Evolutionary conservation across 805 yeast genomes (phyloP), one percentile per base, ranked within the genome.

Genomic region (Metschnikowia reukaufii): DNA sequence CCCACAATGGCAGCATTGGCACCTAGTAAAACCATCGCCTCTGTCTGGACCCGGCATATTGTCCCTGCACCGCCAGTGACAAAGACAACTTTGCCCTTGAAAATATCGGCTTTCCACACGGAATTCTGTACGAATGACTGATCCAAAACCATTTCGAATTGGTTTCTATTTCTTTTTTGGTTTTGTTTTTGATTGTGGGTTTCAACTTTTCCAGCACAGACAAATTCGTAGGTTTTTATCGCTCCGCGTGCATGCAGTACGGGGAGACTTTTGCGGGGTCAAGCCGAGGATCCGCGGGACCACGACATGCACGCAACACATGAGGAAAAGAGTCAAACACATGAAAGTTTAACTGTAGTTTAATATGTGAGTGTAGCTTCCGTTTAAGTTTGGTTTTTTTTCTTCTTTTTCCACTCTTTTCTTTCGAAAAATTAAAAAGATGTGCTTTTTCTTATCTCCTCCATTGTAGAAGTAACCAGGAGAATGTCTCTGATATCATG

Each of bases 11-110:
- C 66, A 1, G 66, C 66, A 42, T 62, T 45, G 35, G 66, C 66
- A 6, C 66, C 66, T 17, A 62, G 59, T 16, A 62, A 55, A 12
- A 62, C 56, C 51, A 62, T 29, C 4, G 66, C 66, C 42, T 62
- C 66, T 17, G 65, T 60, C 39, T 62, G 66, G 8, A 60, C 66
- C 20, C 61, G 52, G 40, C 66, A 62, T 36, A 62, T 62, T 39
- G 63, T 55, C 36, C 66, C 66, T 9, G 66, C 65, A 19, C 66
- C 66, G 12, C 66, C 66, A 0, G 66, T 62, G 44, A 62, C 65
- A 39, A 62, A 62, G 20, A 57, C 65, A n/a, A 62, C 66, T 48
- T 62, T 62, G 19, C 66, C 66, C 42, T 58, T 56, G 52, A 62
- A 62, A 18, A 62, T 30, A 43, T 61, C 61, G 13, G 60, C 50